Base-by-base conservation (phyloP, 305 asterid genomes). In the Striga hermonthica region DNA sequence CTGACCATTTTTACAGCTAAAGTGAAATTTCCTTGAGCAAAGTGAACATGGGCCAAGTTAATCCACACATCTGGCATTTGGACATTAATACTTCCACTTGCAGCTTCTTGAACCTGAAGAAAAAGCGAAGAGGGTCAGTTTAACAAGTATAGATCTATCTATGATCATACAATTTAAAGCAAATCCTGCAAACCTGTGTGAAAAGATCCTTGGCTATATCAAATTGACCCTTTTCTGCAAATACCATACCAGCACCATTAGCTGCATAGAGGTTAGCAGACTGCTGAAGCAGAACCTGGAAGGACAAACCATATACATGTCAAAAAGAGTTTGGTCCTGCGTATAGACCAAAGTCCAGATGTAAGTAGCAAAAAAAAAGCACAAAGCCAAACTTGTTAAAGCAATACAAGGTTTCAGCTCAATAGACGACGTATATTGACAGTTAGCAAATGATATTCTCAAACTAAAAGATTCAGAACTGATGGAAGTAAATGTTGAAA, bases 21-120 rank as follows among this genome's bases (percentile, higher is more conserved):
- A 8, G 97, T 76, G 52, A 88, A 90, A 79, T 86, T 90, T 60
- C 99, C 99, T 80, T 88, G 99, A 54, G 97, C 97, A 79, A 93
- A 93, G 83, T 93, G 96, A 77, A 90, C 97, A 72, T 93, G 97
- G 56, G 99, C 99, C 76, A 93, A 82, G 81, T 93, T 93, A 76
- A 93, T 90, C 99, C 99, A 93, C 73, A 93, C 96, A 79, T 90
- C 99, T 38, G 99, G 97, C 95, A 90, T 90, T 73, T 90, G 96
- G 67, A 84, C 88, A 74, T 86, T 82, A 59, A 75, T 79, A 78
- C 86, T 80, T 82, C 97, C 97, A 81, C 99, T 90, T 55, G 97
- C 99, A 82, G 96, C 99, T 80, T 93, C 99, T 86, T 93, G 99
- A 67, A 93, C 96, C 99, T 93, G 66, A 68, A 75, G 58, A 68